phyloP scores from a whole-genome alignment of 768 basidiomycete species.

The Asterophora lycoperdoides region DNA sequence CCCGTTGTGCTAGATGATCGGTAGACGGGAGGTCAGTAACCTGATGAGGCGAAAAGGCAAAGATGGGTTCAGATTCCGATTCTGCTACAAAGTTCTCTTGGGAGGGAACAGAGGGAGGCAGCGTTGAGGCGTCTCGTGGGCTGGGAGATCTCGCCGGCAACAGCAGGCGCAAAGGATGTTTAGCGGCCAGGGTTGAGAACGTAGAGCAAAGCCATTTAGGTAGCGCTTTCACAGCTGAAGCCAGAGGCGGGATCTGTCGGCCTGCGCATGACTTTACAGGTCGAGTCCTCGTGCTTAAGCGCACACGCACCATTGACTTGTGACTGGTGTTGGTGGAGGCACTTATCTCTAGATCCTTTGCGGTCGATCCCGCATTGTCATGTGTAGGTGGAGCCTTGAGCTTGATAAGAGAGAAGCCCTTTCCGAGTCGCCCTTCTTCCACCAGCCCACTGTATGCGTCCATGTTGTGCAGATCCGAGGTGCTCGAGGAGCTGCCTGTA shows the following conservation, averaged over 20 bases:
- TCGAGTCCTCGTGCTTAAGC: neutral
- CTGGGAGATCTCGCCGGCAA: conserved; percentile 20
- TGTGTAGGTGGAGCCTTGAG: conserved; percentile 21
- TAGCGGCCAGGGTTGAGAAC: conserved; percentile 40
- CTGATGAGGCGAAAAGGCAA: conserved; percentile 16
- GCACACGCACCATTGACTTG: neutral
- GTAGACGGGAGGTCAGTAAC: neutral
- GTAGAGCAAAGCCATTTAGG: conserved; percentile 57
- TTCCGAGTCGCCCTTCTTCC: conserved; percentile 31
- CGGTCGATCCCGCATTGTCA: neutral
- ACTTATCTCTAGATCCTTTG: neutral
- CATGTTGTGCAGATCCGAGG: conserved; percentile 33
- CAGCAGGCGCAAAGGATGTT: conserved; percentile 46
- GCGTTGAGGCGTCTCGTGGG: neutral
- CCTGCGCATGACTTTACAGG: neutral
- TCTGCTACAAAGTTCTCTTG: neutral
- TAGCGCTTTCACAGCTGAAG: conserved; percentile 28
- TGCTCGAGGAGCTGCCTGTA: conserved; percentile 42
- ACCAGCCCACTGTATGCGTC: conserved; percentile 32
- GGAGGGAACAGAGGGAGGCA: neutral
- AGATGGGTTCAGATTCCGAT: conserved; percentile 12
- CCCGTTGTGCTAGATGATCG: neutral
- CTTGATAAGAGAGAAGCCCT: conserved; percentile 41
- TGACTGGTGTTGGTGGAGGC: conserved; percentile 2
- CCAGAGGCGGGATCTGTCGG: conserved; percentile 13